Evolutionary conservation across 129 eudicot genomes (phyloP), one percentile per base, ranked within the genome.

Genomic region (Gnaphalium uliginosum): DNA sequence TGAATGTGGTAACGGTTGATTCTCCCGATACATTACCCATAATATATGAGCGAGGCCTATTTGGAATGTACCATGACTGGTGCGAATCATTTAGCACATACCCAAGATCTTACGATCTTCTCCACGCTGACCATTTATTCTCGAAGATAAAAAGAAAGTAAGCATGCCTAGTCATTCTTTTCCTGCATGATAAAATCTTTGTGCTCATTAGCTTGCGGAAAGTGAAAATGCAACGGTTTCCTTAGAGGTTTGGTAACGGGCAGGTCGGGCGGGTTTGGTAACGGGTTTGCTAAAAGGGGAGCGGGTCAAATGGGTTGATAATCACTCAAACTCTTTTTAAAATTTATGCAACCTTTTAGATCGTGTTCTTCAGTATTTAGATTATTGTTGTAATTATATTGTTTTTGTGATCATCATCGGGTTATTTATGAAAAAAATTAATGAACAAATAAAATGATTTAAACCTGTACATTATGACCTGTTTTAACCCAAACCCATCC

Each of bases 21-120:
- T 77, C 91, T 43, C 93, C 97, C 1, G 97, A 92, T 71, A 92
- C 97, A 25, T 82, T 92, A 13, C 97, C 97, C 15, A 78, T 92
- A 54, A 92, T 92, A 11, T 92, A 89, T 25, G 97, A 92, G 53
- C 89, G 97, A 18, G 97, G 97, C 24, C 81, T 92, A 71, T 92
- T 92, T 76, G 97, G 97, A 65, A 89, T 92, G 24, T 92, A 92
- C 71, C 96, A 92, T 19, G 96, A 92, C 73, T 92, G 97, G 97
- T 92, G 97, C 17, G 93, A 92, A 82, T 92, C 97, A 53, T 89
- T 92, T 79, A 89, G 88, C 84, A 92, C 97, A 7, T 92, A 92
- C 79, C 97, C 97, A 19, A 83, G 97, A 87, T 83, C 96, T 46
- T 92, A 92, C 48, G 97, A 92, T 78, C 97, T 92, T 81, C 91